Evolutionary conservation across 352 stramenopile genomes (phyloP), one percentile per base, ranked within the genome.

Genomic region (Phytophthora sp.): DNA sequence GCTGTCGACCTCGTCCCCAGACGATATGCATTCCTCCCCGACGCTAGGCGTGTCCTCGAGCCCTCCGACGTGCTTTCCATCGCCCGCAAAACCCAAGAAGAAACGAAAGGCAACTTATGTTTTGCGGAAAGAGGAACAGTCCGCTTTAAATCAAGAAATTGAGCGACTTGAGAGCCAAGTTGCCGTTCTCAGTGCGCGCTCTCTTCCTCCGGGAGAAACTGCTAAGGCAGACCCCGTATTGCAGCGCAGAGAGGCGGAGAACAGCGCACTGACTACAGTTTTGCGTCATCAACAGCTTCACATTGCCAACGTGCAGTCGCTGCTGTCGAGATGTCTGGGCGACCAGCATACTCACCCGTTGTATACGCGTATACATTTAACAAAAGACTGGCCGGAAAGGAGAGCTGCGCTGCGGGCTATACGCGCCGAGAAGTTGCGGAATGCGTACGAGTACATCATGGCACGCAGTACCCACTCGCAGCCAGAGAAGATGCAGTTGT

Each of bases 121-220:
- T 1, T n/a, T 77, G 23, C 65, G 69, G n/a, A 77, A 77, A 57
- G 72, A 83, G 45, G 72, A 83, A 21, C 74, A 77, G 36, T 56
- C 54, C 9, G 30, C 51, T 4, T 36, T 83, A 7, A 54, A 73
- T 23, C 50, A 63, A 38, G 72, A 83, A 33, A 46, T 77, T 3
- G 61, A 69, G 62, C 58, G 45, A 5, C 51, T 83, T 21, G 64
- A 80, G 47, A 62, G 63, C 29, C 72, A 76, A 44, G 74, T 83
- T 63, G 55, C 63, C 33, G 69, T 79, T 9, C 60, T 83, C 7
- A 69, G 69, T 41, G 46, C 30, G 1, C 65, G 51, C 31, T 57
- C 57, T 16, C 46, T 77, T 16, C 65, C 55, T 6, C 50, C 65
- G 12, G 54, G 59, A 35, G 50, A 69, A 29, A 54, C 51, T 0